Evolutionary conservation across 164 flowering plant species (phyloP).

Genomic region (Chimonanthus salicifolius): DNA sequence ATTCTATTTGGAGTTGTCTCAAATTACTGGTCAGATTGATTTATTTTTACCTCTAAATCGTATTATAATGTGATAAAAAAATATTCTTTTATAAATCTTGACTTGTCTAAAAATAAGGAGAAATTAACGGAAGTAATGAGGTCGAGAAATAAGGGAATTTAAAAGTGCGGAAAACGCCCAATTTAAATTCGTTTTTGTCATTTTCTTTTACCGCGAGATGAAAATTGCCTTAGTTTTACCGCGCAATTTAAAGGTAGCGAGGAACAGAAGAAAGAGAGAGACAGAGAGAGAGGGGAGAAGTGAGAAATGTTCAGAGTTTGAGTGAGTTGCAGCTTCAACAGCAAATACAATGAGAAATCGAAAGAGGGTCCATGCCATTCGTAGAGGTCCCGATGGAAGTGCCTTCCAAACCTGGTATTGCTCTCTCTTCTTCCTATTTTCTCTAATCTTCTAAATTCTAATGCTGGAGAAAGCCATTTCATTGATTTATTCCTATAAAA

Average conservation of each 20-base stretch:
- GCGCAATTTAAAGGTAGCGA: background rate
- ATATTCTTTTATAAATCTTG: too few relatives aligned
- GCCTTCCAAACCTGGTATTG: slow-evolving; percentile 11
- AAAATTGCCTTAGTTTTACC: background rate
- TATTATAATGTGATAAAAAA: too few relatives aligned
- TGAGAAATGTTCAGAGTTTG: background rate
- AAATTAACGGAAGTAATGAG: too few relatives aligned
- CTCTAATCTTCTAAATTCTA: background rate
- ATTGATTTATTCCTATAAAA: background rate
- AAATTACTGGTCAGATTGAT: too few relatives aligned
- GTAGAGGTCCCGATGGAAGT: slow-evolving; percentile 7
- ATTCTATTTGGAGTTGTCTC: too few relatives aligned
- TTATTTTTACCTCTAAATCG: too few relatives aligned
- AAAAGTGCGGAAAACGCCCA: background rate
- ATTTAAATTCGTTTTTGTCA: background rate
- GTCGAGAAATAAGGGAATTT: too few relatives aligned
- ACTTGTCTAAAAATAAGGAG: too few relatives aligned
- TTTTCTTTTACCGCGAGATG: too few relatives aligned
- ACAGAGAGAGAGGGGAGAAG: background rate
- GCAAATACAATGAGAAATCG: background rate
- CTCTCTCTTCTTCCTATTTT: background rate
- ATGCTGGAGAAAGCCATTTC: background rate
- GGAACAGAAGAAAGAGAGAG: background rate
- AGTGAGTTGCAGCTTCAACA: slow-evolving; percentile 2
- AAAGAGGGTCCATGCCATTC: slow-evolving; percentile 8